Conservation (phyloP, 805 yeast species). For the Torulaspora microellipsoides region DNA sequence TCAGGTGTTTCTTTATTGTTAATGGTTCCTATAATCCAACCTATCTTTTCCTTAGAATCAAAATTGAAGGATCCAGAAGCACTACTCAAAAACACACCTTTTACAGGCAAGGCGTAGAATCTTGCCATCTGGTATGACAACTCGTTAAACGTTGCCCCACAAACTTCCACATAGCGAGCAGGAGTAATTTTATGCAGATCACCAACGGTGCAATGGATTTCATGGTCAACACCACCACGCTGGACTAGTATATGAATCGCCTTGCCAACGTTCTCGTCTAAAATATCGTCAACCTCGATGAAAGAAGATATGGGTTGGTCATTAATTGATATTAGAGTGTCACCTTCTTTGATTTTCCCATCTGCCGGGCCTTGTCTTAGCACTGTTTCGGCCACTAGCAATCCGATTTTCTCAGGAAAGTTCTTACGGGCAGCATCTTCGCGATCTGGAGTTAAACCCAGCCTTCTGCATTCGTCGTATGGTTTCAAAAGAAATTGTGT, state of each 20-base stretch:
- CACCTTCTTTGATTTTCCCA: constrained; percentile 73
- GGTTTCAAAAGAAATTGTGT: constrained; percentile 86
- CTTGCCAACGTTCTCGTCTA: constrained; percentile 66
- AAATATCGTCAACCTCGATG: constrained; percentile 73
- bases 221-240: constrained; percentile 64
- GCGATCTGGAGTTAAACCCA: constrained; percentile 73
- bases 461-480: constrained; percentile 82
- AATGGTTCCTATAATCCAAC: constrained; percentile 77
- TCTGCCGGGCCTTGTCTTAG: constrained; percentile 85
- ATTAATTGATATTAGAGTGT: constrained; percentile 70
- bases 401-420: constrained; percentile 73
- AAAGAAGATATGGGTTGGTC: constrained; percentile 62
- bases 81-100: constrained; percentile 75
- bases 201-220: constrained; percentile 52
- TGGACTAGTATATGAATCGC: constrained; percentile 54
- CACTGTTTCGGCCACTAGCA: constrained; percentile 76
- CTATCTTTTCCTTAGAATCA: constrained; percentile 53
- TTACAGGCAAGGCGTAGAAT: constrained; percentile 74
- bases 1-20: constrained; percentile 73
- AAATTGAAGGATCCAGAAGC: constrained; percentile 73
- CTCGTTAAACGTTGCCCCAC: constrained; percentile 83
- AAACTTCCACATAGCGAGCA: constrained; percentile 69
- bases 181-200: constrained; percentile 84
- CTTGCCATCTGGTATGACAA: constrained; percentile 87
- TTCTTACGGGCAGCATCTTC: constrained; percentile 62